phyloP scores from a whole-genome alignment of 768 basidiomycete genomes.

The Leccinum incarnatum region DNA sequence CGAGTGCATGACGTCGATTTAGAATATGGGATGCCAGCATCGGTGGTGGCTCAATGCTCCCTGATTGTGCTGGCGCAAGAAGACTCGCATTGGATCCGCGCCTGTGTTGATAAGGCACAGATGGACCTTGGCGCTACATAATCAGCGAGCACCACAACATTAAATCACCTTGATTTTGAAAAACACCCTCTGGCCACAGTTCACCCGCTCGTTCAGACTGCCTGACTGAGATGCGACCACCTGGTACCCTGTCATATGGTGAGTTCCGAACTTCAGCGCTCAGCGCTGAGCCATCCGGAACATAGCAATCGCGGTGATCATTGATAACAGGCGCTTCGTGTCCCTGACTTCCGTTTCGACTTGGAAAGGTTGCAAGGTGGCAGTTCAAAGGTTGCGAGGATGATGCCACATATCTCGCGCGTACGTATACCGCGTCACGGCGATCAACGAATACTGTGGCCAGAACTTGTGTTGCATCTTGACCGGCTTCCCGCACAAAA shows the following conservation, averaged over 20 bases:
- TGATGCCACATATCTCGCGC: neutral
- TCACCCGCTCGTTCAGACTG: neutral
- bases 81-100: neutral
- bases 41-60: neutral
- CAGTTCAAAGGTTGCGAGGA: neutral
- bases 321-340: neutral
- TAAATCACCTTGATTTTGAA: neutral
- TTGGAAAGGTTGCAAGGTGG: neutral
- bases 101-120: neutral
- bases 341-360: neutral
- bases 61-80: neutral
- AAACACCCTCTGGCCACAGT: neutral
- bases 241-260: neutral
- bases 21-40: neutral
- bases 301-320: neutral
- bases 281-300: neutral
- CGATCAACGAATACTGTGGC: neutral
- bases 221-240: neutral
- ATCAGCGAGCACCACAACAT: neutral
- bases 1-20: neutral
- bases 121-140: neutral
- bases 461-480: neutral
- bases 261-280: neutral
- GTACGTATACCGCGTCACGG: neutral
- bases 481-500: too few relatives aligned